Base-by-base conservation (phyloP, 805 yeast species). In the Maudiozyma pseudohumilis region DNA sequence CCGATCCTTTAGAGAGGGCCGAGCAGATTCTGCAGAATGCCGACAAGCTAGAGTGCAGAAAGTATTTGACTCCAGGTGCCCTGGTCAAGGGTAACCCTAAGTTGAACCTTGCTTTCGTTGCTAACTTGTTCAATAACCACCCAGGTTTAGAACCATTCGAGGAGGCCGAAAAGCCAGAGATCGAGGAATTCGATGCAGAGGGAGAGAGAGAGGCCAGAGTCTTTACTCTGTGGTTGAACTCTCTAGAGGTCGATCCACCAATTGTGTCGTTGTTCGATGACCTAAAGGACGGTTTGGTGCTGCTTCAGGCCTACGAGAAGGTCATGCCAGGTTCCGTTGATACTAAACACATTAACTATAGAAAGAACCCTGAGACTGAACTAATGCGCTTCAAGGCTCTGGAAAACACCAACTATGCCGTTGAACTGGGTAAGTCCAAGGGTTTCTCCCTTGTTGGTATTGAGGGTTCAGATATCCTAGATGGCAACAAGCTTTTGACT, bases 151-250 rank as follows among this genome's bases (percentile, higher is more conserved):
- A 88, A 43, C 97, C 97, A 41, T 74, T 89, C 46, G 94, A 85
- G 55, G 97, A 88, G 63, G 70, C 67, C 41, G 96, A 89, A 60
- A 81, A 78, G 51, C 84, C 92, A 21, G 97, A 88, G 58, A 85
- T 92, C 50, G 98, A 92, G 66, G 97, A 86, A 49, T 92, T 92
- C 55, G 98, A 92, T 59, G 98, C 98, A 19, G 98, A 92, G 65
- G 98, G 98, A 45, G 98, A 92, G 66, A 83, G 98, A 66, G 98
- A 92, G 66, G 98, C 98, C 3, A 76, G 98, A 61, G 98, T 92
- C 10, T 92, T 92, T 65, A 92, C 98, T 5, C 67, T 92, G 54
- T 92, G 98, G 98, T 75, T 92, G 56, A 92, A 92, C 64, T 86
- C 96, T 2, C 72, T 92, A 52, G 97, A 92, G 48, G 97, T 92